These are phyloP conservation scores for Actinidia chinensis DNA, from an alignment of 179 eudicot genomes.

Conservation along the genomic window DNA sequence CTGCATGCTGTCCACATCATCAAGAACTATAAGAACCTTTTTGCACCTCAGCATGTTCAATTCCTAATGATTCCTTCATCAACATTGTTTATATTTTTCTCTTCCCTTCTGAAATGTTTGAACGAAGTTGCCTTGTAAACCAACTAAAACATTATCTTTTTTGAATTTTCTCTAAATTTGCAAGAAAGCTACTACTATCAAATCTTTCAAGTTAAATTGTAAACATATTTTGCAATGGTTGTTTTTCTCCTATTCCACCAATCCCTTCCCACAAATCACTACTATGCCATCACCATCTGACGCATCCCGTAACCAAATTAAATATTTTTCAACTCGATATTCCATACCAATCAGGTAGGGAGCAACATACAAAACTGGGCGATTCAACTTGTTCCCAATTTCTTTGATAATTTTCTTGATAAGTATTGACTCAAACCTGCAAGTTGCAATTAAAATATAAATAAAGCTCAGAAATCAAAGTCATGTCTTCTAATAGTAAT, in stretches of 20 bases:
- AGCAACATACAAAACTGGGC: neutral
- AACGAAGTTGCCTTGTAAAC: neutral
- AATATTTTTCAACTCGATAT: neutral
- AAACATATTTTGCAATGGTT: neutral
- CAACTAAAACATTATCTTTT: neutral
- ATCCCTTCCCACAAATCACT: neutral
- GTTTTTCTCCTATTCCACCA: neutral
- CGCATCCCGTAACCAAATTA: neutral
- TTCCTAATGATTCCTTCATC: neutral
- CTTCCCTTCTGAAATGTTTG: neutral
- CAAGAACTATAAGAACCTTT: neutral
- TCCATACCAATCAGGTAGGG: neutral
- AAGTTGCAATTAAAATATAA: neutral
- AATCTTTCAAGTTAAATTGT: neutral
- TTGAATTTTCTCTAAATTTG: neutral
- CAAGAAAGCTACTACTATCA: constrained; percentile 6
- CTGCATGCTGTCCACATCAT: neutral
- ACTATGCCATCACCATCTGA: neutral
- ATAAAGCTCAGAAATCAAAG: neutral
- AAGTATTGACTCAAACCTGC: neutral
- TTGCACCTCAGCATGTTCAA: neutral
- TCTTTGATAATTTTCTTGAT: neutral
- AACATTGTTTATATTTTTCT: neutral
- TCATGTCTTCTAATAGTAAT: neutral
- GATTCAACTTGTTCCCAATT: neutral